Conservation (phyloP, 352 stramenopile species). For the Globisporangium okanoganense region DNA sequence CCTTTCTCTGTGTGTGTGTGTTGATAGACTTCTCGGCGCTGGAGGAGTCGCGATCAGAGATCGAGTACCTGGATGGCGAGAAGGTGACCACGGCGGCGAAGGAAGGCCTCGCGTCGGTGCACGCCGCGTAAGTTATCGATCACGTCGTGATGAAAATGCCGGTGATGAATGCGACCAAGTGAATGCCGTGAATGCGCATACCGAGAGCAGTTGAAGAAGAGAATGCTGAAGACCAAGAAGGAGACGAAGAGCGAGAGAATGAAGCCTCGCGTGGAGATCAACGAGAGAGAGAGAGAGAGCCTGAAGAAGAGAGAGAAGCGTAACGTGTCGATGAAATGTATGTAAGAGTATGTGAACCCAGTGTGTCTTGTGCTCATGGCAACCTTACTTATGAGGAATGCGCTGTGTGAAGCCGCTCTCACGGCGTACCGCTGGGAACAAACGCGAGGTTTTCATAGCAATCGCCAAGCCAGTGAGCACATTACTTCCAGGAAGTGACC, state of each 20-base stretch:
- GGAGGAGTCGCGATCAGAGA: slow-evolving; percentile 53
- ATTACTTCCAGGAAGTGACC: no score
- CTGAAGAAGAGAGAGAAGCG: background rate
- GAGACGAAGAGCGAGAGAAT: background rate
- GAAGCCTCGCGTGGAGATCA: background rate
- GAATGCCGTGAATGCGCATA: slow-evolving; percentile 4
- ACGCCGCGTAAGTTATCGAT: slow-evolving; percentile 12
- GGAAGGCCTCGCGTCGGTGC: slow-evolving; percentile 23
- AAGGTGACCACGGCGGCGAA: slow-evolving; percentile 13
- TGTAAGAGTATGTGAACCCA: slow-evolving; percentile 2
- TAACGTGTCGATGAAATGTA: slow-evolving; percentile 10
- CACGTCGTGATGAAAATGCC: background rate
- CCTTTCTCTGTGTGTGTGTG: background rate
- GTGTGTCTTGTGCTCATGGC: background rate
- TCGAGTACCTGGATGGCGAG: slow-evolving; percentile 46
- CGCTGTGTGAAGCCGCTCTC: no score
- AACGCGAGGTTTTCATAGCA: no score
- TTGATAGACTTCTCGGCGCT: slow-evolving; percentile 52
- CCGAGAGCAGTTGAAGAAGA: background rate
- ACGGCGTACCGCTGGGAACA: no score
- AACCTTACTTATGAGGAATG: background rate
- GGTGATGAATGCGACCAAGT: background rate
- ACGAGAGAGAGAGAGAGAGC: background rate
- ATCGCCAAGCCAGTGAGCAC: no score
- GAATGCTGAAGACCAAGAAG: background rate